A percentile compares a stretch with the other conserved stretches of the same genome.
Conservation (phyloP, 768 basidiomycete genomes). For the Amyloporia xantha region DNA sequence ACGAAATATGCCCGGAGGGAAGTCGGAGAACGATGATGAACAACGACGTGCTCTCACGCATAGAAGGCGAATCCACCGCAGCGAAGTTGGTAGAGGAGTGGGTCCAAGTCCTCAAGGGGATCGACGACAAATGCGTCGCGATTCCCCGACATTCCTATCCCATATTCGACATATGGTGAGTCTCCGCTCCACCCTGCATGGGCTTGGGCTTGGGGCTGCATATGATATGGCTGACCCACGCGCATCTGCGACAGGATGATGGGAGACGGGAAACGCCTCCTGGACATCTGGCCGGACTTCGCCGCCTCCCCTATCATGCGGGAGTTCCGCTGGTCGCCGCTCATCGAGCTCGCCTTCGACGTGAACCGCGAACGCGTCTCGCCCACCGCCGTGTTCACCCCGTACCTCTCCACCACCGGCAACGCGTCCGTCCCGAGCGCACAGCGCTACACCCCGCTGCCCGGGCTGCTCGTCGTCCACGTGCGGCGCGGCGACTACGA, state of each 20-base stretch:
- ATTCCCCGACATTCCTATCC: slow-evolving; percentile 15
- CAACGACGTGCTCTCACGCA: slow-evolving; percentile 19
- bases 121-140: slow-evolving; percentile 36
- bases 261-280: slow-evolving; percentile 10
- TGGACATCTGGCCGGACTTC: slow-evolving; percentile 10
- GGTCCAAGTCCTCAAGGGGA: slow-evolving; percentile 27
- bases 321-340: slow-evolving; percentile 18
- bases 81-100: slow-evolving; percentile 32
- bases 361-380: slow-evolving; percentile 15
- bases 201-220: too few species aligned
- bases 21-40: slow-evolving; percentile 23
- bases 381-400: slow-evolving; percentile 5
- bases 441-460: slow-evolving; percentile 25
- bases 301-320: slow-evolving; percentile 14
- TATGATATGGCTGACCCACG: neutral
- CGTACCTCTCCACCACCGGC: slow-evolving; percentile 7
- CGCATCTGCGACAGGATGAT: slow-evolving; percentile 4
- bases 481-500: slow-evolving; percentile 53
- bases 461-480: slow-evolving; percentile 51
- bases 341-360: slow-evolving; percentile 18
- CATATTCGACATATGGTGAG: slow-evolving; percentile 35
- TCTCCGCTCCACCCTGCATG: too few species aligned
- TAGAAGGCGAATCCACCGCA: slow-evolving; percentile 23
- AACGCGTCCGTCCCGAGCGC: slow-evolving; percentile 3
- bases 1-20: slow-evolving; percentile 33